Conservation (phyloP, 2,329 filamentous ascomycete genomes). For the Mycosphaerella sp. region DNA sequence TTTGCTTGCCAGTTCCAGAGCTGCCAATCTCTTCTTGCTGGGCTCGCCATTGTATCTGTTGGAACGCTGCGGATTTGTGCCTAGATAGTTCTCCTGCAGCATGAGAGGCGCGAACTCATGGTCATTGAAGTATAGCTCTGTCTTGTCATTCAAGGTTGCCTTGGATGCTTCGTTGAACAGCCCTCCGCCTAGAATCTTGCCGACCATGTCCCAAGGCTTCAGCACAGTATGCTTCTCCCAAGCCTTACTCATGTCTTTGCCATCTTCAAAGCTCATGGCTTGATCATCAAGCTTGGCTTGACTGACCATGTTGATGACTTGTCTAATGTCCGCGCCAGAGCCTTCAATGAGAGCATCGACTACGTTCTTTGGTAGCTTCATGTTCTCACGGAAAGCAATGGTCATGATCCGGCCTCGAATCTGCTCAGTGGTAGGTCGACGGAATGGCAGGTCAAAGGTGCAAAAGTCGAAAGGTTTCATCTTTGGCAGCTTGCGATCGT, state of each 20-base stretch:
- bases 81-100: conserved; percentile 97
- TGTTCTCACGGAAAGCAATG: conserved; percentile 83
- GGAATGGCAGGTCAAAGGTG: conserved; percentile 79
- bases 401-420: conserved; percentile 90
- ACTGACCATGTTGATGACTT: conserved; percentile 98
- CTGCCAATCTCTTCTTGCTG: conserved; percentile 68
- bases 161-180: conserved; percentile 81
- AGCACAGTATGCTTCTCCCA: conserved; percentile 98
- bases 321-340: conserved; percentile 89
- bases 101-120: conserved; percentile 97
- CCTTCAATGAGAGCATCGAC: conserved; percentile 94
- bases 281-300: conserved; percentile 83
- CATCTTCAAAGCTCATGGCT: conserved; percentile 73
- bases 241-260: conserved; percentile 90
- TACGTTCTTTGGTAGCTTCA: conserved; percentile 76
- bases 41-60: conserved; percentile 51
- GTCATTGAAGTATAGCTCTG: conserved; percentile 98
- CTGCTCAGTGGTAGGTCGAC: conserved; percentile 82
- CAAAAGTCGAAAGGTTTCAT: conserved; percentile 97
- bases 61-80: conserved; percentile 65
- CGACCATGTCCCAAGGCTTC: conserved; percentile 96
- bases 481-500: conserved; percentile 85
- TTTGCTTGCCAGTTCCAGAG: conserved; percentile 77
- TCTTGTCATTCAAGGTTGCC: conserved; percentile 90
- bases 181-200: conserved; percentile 82